Percentiles rank a stretch among this genome's conserved stretches.
Evolutionary conservation across 176 grass and related monocot species (phyloP).

Genomic region (Poa pratensis): DNA sequence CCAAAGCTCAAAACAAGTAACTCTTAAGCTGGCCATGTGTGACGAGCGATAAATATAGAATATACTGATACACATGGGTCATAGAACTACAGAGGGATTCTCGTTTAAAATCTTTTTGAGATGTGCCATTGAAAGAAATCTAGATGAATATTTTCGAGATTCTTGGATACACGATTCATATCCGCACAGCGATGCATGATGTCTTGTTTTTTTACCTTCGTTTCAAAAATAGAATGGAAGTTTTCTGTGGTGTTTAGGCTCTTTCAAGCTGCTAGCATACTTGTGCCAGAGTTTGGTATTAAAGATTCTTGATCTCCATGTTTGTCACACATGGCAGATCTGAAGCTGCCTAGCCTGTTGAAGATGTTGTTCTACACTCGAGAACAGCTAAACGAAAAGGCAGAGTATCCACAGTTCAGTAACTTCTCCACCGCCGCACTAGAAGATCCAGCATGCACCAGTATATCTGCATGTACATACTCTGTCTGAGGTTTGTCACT

Average conservation of each 20-base stretch:
- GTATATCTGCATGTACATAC: slow-evolving; percentile 28
- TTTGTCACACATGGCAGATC: slow-evolving; percentile 54
- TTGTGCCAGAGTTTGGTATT: too few relatives aligned
- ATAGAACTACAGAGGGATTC: too few relatives aligned
- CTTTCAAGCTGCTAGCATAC: background rate
- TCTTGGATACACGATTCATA: too few relatives aligned
- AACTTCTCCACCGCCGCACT: slow-evolving; percentile 61
- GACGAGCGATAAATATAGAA: too few relatives aligned
- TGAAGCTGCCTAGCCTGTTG: slow-evolving; percentile 80
- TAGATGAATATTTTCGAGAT: too few relatives aligned
- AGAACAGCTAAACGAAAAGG: slow-evolving; percentile 82
- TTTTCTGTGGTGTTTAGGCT: background rate
- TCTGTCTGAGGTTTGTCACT: too few relatives aligned
- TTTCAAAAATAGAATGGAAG: too few relatives aligned
- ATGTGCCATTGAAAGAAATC: too few relatives aligned
- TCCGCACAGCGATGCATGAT: too few relatives aligned
- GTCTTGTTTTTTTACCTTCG: too few relatives aligned
- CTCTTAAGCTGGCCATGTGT: background rate
- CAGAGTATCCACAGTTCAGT: slow-evolving; percentile 63
- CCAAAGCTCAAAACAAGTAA: background rate
- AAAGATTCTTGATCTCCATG: background rate
- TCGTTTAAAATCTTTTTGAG: too few relatives aligned
- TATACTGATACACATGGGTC: too few relatives aligned
- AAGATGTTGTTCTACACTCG: slow-evolving; percentile 88
- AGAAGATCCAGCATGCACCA: background rate